These are phyloP conservation scores for Penicillium maclennaniae DNA, from an alignment of 495 filamentous ascomycete species.

Conservation along the genomic window DNA sequence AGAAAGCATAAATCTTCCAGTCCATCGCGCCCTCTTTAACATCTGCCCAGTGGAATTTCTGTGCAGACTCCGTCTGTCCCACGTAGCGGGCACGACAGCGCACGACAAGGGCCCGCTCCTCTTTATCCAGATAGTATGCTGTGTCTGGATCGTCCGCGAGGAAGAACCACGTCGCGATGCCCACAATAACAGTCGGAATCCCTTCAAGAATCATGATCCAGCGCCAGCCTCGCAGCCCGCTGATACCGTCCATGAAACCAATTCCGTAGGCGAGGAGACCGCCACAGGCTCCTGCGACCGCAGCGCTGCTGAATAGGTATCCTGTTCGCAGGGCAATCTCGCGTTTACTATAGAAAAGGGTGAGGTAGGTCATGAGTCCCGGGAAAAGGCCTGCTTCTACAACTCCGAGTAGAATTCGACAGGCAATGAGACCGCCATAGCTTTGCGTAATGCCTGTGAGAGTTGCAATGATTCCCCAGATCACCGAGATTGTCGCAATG, in stretches of 20 bases:
- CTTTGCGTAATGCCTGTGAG: slow-evolving; percentile 60
- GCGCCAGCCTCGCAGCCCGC: slow-evolving; percentile 54
- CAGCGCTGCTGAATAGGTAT: slow-evolving; percentile 73
- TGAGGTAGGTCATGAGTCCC: slow-evolving; percentile 64
- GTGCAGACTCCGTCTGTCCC: slow-evolving; percentile 56
- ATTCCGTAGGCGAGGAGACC: slow-evolving; percentile 73
- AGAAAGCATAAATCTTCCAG: slow-evolving; percentile 67
- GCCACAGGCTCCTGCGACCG: slow-evolving; percentile 71
- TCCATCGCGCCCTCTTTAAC: slow-evolving; percentile 50
- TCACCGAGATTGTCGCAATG: slow-evolving; percentile 57
- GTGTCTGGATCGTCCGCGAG: slow-evolving; percentile 63
- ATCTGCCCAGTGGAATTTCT: slow-evolving; percentile 56
- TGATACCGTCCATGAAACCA: slow-evolving; percentile 64
- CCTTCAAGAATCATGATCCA: slow-evolving; percentile 68
- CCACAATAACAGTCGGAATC: slow-evolving; percentile 62
- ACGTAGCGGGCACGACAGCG: slow-evolving; percentile 46
- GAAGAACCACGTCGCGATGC: slow-evolving; percentile 56
- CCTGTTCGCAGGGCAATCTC: slow-evolving; percentile 72
- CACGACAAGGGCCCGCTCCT: slow-evolving; percentile 52
- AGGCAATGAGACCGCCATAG: slow-evolving; percentile 54
- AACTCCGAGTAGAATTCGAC: slow-evolving; percentile 51
- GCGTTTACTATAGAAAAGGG: slow-evolving; percentile 69
- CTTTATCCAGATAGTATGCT: slow-evolving; percentile 56
- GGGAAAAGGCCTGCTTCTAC: slow-evolving; percentile 54
- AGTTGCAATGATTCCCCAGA: slow-evolving; percentile 70